Evolutionary conservation across 1,139 yeast species (phyloP).

Genomic region (Magnusiomyces tetraspermus): DNA sequence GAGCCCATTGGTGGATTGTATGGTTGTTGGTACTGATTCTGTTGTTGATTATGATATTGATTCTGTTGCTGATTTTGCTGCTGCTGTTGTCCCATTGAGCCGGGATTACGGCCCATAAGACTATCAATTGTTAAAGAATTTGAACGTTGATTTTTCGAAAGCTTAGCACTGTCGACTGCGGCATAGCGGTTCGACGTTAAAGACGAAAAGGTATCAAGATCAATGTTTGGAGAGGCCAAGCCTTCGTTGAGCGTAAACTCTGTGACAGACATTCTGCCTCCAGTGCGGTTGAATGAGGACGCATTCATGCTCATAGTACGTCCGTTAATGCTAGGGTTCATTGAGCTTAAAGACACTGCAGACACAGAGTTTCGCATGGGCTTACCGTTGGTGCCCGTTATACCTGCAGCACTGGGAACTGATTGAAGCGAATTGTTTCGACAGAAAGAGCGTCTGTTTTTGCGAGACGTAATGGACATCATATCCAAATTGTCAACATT

Average conservation of each 20-base stretch:
- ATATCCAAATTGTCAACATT: conserved; percentile 11
- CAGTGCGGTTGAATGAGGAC: background rate
- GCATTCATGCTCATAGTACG: background rate
- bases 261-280: conserved; percentile 6
- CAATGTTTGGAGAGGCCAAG: conserved; percentile 3
- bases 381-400: background rate
- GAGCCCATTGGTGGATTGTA: background rate
- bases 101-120: background rate
- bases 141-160: conserved; percentile 8
- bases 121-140: conserved; percentile 11
- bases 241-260: conserved; percentile 8
- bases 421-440: background rate
- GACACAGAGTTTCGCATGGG: conserved; percentile 8
- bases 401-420: background rate
- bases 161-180: conserved; percentile 9
- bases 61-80: background rate
- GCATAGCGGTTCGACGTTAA: conserved; percentile 13
- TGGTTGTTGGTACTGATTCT: background rate
- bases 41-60: background rate
- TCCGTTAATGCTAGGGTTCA: background rate
- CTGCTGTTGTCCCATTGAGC: background rate
- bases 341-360: conserved; percentile 3
- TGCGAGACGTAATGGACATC: conserved; percentile 15
- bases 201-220: conserved; percentile 8
- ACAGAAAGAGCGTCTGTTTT: conserved; percentile 10